These are phyloP conservation scores for Phytopythium ostracodes DNA, from an alignment of 352 stramenopile genomes.

Conservation along the genomic window DNA sequence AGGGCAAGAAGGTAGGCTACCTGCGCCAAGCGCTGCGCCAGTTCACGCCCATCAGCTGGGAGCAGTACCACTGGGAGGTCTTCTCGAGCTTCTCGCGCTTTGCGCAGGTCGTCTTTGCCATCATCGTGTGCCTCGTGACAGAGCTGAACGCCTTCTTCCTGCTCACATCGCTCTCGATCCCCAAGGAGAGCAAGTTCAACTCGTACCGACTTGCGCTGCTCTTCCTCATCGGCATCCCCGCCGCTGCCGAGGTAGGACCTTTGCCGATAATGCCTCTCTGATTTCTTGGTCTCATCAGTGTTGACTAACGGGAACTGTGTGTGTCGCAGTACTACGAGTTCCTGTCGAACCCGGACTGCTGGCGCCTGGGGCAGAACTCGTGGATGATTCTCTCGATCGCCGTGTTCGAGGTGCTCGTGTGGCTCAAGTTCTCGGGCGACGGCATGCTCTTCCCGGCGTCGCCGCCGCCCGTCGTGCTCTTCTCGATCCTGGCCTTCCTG, in stretches of 20 bases:
- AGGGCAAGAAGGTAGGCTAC: conserved; percentile 63
- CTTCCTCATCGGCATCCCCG: conserved; percentile 79
- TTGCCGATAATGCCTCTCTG: no score
- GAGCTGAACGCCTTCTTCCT: conserved; percentile 95
- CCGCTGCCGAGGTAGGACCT: conserved; percentile 61
- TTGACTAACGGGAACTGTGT: no score
- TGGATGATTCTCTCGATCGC: conserved; percentile 82
- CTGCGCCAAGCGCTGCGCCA: conserved; percentile 72
- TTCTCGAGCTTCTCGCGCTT: conserved; percentile 91
- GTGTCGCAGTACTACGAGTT: conserved; percentile 81
- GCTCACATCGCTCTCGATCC: conserved; percentile 83
- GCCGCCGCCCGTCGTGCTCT: conserved; percentile 47
- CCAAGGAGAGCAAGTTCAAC: conserved; percentile 87
- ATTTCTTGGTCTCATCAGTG: no score
- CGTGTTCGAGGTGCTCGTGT: conserved; percentile 75
- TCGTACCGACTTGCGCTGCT: conserved; percentile 70
- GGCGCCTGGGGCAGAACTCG: conserved; percentile 73
- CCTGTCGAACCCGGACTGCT: conserved; percentile 70
- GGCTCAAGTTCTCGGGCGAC: conserved; percentile 73
- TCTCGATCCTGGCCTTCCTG: conserved; percentile 58
- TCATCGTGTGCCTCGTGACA: conserved; percentile 82
- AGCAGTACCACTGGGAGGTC: conserved; percentile 89
- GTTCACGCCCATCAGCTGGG: conserved; percentile 88
- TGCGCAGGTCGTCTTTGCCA: conserved; percentile 71
- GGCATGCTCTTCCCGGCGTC: conserved; percentile 56